Conservation (phyloP, 2,329 filamentous ascomycete genomes). For the Colletotrichum tofieldiae region DNA sequence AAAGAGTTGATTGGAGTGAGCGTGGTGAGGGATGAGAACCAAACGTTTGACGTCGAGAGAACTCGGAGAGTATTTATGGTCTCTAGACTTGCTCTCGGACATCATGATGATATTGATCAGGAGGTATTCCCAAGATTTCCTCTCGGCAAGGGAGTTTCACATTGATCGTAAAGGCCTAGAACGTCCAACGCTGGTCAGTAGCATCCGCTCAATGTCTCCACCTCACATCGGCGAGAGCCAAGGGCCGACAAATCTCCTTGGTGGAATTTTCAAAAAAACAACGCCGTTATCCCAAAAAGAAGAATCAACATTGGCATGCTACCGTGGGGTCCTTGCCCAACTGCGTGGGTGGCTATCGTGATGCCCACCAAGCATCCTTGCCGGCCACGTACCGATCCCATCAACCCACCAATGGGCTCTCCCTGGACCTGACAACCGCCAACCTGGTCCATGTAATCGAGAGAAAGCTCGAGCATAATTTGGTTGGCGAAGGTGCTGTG, state of each 20-base stretch:
- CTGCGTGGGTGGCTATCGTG: conserved; percentile 6
- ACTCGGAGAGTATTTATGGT: conserved; percentile 22
- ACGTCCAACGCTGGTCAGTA: neutral
- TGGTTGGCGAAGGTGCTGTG: conserved; percentile 11
- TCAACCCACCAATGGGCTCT: conserved; percentile 27
- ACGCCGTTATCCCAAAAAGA: conserved; percentile 1
- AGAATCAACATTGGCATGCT: neutral
- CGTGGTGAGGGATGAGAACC: conserved; percentile 4
- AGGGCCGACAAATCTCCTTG: conserved; percentile 33
- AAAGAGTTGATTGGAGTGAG: conserved; percentile 16
- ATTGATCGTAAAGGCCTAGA: conserved; percentile 25
- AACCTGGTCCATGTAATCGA: conserved; percentile 21
- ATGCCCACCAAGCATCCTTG: conserved; percentile 4
- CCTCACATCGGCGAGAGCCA: conserved; percentile 4
- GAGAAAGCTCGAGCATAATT: neutral
- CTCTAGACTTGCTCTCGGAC: neutral
- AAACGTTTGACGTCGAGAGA: neutral
- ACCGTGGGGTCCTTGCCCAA: conserved; percentile 7
- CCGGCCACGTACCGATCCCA: conserved; percentile 13
- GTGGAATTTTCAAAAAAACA: conserved; percentile 35
- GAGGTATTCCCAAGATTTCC: neutral
- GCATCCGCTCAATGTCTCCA: conserved; percentile 6
- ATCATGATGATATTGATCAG: conserved; percentile 7
- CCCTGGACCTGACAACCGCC: neutral
- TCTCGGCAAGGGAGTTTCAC: conserved; percentile 29